Conservation (phyloP, 1,284 basidiomycete genomes). For the Mycena citricolor region DNA sequence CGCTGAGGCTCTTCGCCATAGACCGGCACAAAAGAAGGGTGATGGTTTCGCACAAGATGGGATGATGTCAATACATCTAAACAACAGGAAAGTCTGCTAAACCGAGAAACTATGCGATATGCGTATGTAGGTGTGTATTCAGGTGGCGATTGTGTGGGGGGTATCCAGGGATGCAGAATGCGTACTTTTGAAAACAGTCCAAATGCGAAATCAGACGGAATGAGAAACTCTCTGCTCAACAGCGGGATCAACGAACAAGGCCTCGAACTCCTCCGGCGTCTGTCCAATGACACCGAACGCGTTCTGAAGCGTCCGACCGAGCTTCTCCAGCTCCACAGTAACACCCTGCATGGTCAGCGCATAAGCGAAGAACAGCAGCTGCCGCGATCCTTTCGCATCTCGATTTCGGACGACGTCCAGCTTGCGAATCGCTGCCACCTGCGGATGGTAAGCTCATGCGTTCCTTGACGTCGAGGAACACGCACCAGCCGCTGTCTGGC, state of each 20-base stretch:
- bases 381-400: slow-evolving; percentile 72
- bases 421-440: slow-evolving; percentile 80
- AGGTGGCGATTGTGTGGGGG: no score
- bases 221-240: slow-evolving; percentile 14
- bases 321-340: slow-evolving; percentile 78
- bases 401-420: slow-evolving; percentile 82
- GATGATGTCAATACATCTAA: neutral
- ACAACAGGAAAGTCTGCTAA: neutral
- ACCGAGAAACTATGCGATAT: neutral
- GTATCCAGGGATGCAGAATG: slow-evolving; percentile 10
- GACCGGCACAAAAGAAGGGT: neutral
- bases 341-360: slow-evolving; percentile 92
- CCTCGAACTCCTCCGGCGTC: slow-evolving; percentile 66
- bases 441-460: neutral
- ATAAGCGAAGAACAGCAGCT: slow-evolving; percentile 92
- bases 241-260: slow-evolving; percentile 47
- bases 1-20: slow-evolving; percentile 10
- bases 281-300: slow-evolving; percentile 88
- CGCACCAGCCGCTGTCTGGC: slow-evolving; percentile 76
- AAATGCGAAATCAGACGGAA: slow-evolving; percentile 9
- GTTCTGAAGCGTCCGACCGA: slow-evolving; percentile 78
- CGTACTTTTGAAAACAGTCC: neutral
- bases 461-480: slow-evolving; percentile 1
- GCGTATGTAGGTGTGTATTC: neutral
- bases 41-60: neutral